Percentiles rank a stretch among this genome's conserved stretches.
phyloP scores from a whole-genome alignment of 768 basidiomycete species.

The Podaxis rugospora region DNA sequence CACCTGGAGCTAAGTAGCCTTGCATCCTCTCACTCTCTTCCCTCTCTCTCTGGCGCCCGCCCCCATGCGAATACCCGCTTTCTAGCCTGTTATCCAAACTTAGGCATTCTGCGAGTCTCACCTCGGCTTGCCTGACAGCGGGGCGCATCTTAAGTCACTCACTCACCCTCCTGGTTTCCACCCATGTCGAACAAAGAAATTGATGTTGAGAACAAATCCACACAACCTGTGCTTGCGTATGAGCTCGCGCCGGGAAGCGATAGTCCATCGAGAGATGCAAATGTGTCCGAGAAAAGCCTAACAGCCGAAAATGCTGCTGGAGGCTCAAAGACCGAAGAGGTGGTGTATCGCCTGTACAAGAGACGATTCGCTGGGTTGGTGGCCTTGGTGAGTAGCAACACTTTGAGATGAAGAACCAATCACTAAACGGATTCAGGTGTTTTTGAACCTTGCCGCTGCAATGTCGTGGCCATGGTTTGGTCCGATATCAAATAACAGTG shows the following conservation, averaged over 20 bases:
- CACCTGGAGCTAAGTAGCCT: background rate
- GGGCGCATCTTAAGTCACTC: background rate
- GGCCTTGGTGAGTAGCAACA: constrained; percentile 45
- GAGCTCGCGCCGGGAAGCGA: background rate
- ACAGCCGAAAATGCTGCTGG: background rate
- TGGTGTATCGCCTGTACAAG: constrained; percentile 61
- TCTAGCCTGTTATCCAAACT: background rate
- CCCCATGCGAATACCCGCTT: background rate
- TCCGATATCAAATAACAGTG: constrained; percentile 70
- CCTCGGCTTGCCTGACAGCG: background rate
- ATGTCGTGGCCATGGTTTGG: constrained; percentile 84
- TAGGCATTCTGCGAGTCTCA: background rate
- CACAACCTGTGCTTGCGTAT: background rate
- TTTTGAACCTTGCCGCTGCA: constrained; percentile 58
- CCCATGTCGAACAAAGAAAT: background rate
- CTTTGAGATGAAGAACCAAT: background rate
- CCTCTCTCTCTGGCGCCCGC: background rate
- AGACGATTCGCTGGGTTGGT: constrained; percentile 61
- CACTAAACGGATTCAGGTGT: constrained; percentile 32
- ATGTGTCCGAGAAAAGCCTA: background rate
- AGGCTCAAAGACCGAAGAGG: background rate
- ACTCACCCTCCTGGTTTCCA: background rate
- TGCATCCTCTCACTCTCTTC: background rate
- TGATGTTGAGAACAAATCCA: background rate
- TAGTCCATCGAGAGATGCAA: background rate